Evolutionary conservation across 305 asterid species (phyloP), one percentile per base, ranked within the genome.

Genomic region (Fraxinus nigra): DNA sequence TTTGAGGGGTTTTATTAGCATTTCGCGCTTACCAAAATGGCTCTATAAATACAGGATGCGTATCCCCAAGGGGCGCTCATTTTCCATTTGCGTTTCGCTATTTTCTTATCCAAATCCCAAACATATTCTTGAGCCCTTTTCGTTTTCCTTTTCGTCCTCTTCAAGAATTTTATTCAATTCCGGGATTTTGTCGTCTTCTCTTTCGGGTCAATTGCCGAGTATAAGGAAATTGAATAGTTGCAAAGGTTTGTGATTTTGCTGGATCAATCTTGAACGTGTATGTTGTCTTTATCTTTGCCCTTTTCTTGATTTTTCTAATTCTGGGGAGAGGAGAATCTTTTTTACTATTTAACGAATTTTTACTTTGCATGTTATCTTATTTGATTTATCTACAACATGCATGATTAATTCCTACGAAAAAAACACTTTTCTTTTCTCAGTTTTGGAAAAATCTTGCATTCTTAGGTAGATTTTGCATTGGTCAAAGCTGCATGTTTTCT

Each of bases 21-120:
- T 26, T 67, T 9, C 35, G 37, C 56, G 46, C 72, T 72, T 83
- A 65, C 59, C 78, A 78, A 85, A 79, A 91, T 91, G 97, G 84
- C 79, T 86, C 89, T 90, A 82, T 92, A 92, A 93, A 85, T 5
- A 80, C 59, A 88, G 63, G 89, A 93, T 94, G 95, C 96, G 93
- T 82, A 72, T 92, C 74, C 87, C 92, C 26, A 91, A 77, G 87
- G 85, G 80, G 46, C 92, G 90, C 73, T 84, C 95, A 74, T 82
- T 92, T 73, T 85, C 94, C 4, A 77, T 89, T 72, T 89, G 88
- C 78, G 80, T 87, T 38, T 90, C 93, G 13, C 48, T 91, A 5
- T 86, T 90, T 75, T 79, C 85, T 13, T 30, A 73, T 84, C 84
- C 76, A 32, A 72, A 48, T 34, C 91, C 85, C 30, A 77, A 24